phyloP scores from a whole-genome alignment of 2,329 filamentous ascomycete species.

The Chaetomium strumarium region DNA sequence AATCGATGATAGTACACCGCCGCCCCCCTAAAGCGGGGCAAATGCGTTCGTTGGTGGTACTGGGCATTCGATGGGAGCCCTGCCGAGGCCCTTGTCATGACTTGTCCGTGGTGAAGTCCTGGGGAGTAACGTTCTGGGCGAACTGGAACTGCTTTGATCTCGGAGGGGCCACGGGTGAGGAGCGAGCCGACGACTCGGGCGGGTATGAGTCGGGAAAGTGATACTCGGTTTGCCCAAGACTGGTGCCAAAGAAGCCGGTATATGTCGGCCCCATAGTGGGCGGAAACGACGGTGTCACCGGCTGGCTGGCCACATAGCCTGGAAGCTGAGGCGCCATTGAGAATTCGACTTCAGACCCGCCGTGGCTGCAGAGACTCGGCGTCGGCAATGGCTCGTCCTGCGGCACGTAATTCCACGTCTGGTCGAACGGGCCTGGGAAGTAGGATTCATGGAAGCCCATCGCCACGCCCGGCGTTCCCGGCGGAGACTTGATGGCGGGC shows the following conservation, averaged over 20 bases:
- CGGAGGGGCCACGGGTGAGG: conserved; percentile 32
- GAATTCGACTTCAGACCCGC: conserved; percentile 42
- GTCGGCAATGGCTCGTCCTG: conserved; percentile 46
- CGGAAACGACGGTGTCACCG: conserved; percentile 43
- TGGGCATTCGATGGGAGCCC: not conserved
- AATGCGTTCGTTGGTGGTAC: not conserved
- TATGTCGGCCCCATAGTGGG: conserved; percentile 39
- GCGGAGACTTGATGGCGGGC: conserved; percentile 46
- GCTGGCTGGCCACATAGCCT: conserved; percentile 44
- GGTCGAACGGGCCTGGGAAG: conserved; percentile 31
- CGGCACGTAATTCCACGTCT: conserved; percentile 31
- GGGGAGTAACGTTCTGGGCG: conserved; percentile 41
- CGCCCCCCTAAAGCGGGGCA: not conserved
- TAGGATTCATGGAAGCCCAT: conserved; percentile 37
- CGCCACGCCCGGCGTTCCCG: conserved; percentile 46
- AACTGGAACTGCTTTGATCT: conserved; percentile 42
- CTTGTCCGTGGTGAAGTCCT: conserved; percentile 33
- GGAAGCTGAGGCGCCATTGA: conserved; percentile 35
- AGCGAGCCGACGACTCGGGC: conserved; percentile 31
- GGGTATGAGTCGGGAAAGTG: conserved; percentile 44
- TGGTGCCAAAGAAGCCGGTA: conserved; percentile 27
- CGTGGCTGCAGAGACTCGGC: conserved; percentile 39
- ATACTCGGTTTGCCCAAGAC: conserved; percentile 40
- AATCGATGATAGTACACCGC: conserved; percentile 16
- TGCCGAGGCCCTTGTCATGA: not conserved